phyloP scores from a whole-genome alignment of 257 asterid species.

The Ehretia macrophylla region DNA sequence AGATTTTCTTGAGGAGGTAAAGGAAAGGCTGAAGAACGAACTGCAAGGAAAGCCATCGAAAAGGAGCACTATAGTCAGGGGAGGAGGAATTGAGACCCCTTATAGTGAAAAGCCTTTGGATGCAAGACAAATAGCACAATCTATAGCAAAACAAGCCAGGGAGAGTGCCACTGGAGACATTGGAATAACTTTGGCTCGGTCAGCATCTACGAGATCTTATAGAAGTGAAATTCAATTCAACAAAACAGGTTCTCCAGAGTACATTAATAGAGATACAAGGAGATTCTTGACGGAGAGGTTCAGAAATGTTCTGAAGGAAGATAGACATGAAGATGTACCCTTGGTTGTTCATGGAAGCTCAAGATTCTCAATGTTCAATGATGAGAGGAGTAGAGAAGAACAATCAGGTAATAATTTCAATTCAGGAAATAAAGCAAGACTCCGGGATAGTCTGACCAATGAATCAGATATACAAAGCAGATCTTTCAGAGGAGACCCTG shows the following conservation, averaged over 20 bases:
- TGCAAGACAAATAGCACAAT: conserved; percentile 73
- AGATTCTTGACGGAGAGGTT: conserved; percentile 68
- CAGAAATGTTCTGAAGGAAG: conserved; percentile 70
- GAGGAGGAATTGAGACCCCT: conserved; percentile 92
- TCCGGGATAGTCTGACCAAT: conserved; percentile 24
- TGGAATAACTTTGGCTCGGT: conserved; percentile 57
- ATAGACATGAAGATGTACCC: conserved; percentile 38
- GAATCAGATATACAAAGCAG: conserved; percentile 47
- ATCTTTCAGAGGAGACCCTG: conserved; percentile 57
- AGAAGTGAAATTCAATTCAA: conserved; percentile 59
- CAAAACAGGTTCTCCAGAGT: conserved; percentile 61
- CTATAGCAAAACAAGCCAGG: conserved; percentile 71
- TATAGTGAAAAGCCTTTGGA: conserved; percentile 70
- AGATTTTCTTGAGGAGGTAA: conserved; percentile 90
- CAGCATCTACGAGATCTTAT: conserved; percentile 81
- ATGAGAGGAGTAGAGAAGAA: conserved; percentile 29
- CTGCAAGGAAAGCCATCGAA: conserved; percentile 62
- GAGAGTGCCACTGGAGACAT: conserved; percentile 66
- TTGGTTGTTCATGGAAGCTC: conserved; percentile 39
- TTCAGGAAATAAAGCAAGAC: conserved; percentile 22
- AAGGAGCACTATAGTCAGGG: conserved; percentile 60
- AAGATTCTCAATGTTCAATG: conserved; percentile 31
- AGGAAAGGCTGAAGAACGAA: conserved; percentile 79
- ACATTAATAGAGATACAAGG: conserved; percentile 63
- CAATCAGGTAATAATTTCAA: conserved; percentile 29